Evolutionary conservation across 257 asterid genomes (phyloP).

Genomic region (Solanum commersonii): DNA sequence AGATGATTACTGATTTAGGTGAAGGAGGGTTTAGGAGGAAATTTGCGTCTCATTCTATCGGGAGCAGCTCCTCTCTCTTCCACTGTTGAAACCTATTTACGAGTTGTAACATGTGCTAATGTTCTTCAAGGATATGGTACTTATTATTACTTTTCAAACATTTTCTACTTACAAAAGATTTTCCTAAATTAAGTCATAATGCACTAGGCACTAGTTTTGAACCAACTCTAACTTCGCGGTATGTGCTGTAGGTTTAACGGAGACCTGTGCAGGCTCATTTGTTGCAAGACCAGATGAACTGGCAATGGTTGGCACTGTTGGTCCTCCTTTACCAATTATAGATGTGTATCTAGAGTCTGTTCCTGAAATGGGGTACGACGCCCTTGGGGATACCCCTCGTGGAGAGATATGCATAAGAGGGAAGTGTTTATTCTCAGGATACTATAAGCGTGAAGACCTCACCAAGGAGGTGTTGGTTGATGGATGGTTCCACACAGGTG

Average conservation of each 20-base stretch:
- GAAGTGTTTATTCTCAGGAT: slow-evolving; percentile 70
- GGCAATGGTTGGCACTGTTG: slow-evolving; percentile 66
- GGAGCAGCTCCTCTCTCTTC: slow-evolving; percentile 89
- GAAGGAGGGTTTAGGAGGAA: slow-evolving; percentile 80
- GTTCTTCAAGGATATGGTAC: slow-evolving; percentile 84
- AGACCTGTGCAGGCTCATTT: slow-evolving; percentile 83
- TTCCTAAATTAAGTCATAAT: neutral
- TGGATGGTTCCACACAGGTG: slow-evolving; percentile 89
- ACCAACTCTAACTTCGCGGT: neutral
- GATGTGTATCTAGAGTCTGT: slow-evolving; percentile 70
- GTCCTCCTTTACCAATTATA: slow-evolving; percentile 71
- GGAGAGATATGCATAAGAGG: slow-evolving; percentile 84
- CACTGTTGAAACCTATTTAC: slow-evolving; percentile 66
- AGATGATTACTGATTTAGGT: slow-evolving; percentile 21
- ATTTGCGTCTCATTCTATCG: slow-evolving; percentile 63
- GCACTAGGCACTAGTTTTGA: neutral
- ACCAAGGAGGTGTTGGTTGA: slow-evolving; percentile 55
- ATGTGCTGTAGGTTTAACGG: slow-evolving; percentile 60
- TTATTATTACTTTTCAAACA: neutral
- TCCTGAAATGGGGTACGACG: slow-evolving; percentile 81
- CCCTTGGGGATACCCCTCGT: slow-evolving; percentile 51
- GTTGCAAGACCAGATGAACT: slow-evolving; percentile 67
- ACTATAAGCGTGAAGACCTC: slow-evolving; percentile 69
- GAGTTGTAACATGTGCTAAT: slow-evolving; percentile 74
- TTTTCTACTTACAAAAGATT: neutral